phyloP scores from a whole-genome alignment of 2,329 filamentous ascomycete genomes.

The Talaromyces sp. region DNA sequence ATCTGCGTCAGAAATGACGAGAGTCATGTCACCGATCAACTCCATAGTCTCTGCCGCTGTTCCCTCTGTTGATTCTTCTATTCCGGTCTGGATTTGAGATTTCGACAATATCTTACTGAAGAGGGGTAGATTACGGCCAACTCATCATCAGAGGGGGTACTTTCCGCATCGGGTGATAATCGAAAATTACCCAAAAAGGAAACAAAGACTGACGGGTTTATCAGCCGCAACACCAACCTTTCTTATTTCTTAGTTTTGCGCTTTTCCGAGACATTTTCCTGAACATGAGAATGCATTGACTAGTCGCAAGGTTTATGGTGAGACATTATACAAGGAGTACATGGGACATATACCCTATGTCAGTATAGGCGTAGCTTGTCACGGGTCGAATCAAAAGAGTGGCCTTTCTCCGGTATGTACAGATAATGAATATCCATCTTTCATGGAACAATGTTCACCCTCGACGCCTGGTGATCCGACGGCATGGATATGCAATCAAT shows the following conservation, averaged over 20 bases:
- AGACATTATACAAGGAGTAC: neutral
- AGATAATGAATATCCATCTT: neutral
- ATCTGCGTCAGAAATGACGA: neutral
- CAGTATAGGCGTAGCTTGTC: neutral
- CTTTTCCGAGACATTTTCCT: neutral
- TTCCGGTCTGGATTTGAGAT: neutral
- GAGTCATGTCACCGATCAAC: neutral
- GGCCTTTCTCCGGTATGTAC: neutral
- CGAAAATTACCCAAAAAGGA: constrained; percentile 1
- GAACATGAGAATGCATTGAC: neutral
- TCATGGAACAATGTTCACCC: neutral
- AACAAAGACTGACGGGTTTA: neutral
- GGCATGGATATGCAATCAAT: neutral
- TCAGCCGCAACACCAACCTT: neutral
- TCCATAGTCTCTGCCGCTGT: neutral
- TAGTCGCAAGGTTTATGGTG: neutral
- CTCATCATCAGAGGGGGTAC: neutral
- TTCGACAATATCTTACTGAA: neutral
- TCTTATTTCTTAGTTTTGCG: no score
- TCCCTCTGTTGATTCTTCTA: neutral
- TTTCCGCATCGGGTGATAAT: neutral
- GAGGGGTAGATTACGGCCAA: neutral
- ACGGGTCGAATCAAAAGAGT: neutral
- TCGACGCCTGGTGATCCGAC: neutral
- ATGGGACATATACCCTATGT: neutral